Percentiles rank a stretch among this genome's conserved stretches.
Conservation (phyloP, 495 filamentous ascomycete species). For the Hyphodiscus hymeniophilus region DNA sequence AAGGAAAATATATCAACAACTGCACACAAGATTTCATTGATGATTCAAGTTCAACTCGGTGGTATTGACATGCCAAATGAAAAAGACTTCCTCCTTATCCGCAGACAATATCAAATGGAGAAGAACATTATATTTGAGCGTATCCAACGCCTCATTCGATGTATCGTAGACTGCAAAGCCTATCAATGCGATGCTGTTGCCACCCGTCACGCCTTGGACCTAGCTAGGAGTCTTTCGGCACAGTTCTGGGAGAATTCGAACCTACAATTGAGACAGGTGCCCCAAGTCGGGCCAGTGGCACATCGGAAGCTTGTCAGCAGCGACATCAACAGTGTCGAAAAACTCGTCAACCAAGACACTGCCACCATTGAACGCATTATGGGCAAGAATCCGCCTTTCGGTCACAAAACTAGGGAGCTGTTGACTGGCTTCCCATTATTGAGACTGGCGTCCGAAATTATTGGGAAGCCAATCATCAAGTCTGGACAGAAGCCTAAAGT, state of each 20-base stretch:
- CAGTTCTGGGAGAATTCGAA: constrained; percentile 82
- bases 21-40: constrained; percentile 79
- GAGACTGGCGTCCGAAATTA: constrained; percentile 36
- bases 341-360: constrained; percentile 58
- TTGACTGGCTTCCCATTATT: constrained; percentile 71
- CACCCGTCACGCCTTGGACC: constrained; percentile 63
- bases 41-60: constrained; percentile 76
- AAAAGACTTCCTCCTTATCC: constrained; percentile 49
- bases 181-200: constrained; percentile 56
- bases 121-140: constrained; percentile 64
- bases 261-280: constrained; percentile 79
- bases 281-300: constrained; percentile 67
- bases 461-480: constrained; percentile 26
- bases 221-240: constrained; percentile 69
- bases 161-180: constrained; percentile 79
- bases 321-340: constrained; percentile 62
- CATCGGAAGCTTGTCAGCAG: constrained; percentile 69
- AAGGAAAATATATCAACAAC: constrained; percentile 64
- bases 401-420: constrained; percentile 54
- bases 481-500: constrained; percentile 16
- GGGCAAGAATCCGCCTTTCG: constrained; percentile 77
- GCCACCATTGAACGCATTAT: constrained; percentile 68
- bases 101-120: constrained; percentile 58
- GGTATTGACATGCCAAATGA: constrained; percentile 59
- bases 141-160: constrained; percentile 67